Base-by-base conservation (phyloP, 2,329 filamentous ascomycete genomes). In the Coniella vitis region DNA sequence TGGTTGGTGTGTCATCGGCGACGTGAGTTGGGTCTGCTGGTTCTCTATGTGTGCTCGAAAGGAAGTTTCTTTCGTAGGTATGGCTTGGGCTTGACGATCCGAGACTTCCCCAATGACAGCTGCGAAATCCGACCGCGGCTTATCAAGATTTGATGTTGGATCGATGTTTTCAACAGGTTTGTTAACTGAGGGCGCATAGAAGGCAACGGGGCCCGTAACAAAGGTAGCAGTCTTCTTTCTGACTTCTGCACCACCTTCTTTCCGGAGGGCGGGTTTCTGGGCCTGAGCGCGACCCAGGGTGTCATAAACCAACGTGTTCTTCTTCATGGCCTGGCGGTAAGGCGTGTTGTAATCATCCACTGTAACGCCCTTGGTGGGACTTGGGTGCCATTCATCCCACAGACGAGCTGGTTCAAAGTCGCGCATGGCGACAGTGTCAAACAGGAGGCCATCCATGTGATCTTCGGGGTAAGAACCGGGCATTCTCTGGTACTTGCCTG, bases 391-490 rank as follows among this genome's bases (percentile, higher is more conserved):
- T n/a, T 53, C 34, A 4, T 53, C 51, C 41, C 49, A 53, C 21
- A 53, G 48, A 38, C 51, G 42, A 20, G 22, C 37, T 16, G 44
- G 17, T 17, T 51, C 32, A 21, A 48, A 54, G 5, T 61, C 51
- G n/a, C 54, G 48, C 16, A 58, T 47, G 7, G 55, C 47, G 10
- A 62, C 34, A 7, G 56, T 55, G 31, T 61, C 60, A 38, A 60
- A 54, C 14, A 57, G 25, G 7, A 48, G 21, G 10, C 19, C 14
- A 8, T 47, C 47, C 29, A 38, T 50, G 10, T 57, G 56, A 37
- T 53, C 53, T 1, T 49, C 49, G 13, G 59, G 60, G 9, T 60
- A 59, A 29, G 51, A 53, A 4, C 63, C 63, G 0, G 58, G 61
- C 17, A 60, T 49, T 3, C 32, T 19, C 20, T 52, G 39, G 42